These are phyloP conservation scores for Candida pseudoviswanathii DNA, from an alignment of 1,139 yeast genomes.

Conservation along the genomic window DNA sequence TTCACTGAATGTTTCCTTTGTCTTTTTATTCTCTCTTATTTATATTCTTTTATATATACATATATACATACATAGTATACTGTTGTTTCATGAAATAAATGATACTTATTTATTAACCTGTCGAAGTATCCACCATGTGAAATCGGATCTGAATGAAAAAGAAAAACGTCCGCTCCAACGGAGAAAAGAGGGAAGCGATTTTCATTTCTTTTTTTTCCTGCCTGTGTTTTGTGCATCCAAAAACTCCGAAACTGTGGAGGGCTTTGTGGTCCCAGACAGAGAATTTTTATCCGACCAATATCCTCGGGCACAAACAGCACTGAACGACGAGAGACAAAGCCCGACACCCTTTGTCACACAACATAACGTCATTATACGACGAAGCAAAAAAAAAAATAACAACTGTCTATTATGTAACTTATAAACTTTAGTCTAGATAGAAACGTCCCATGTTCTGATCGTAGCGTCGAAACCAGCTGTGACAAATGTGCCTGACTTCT, in stretches of 20 bases:
- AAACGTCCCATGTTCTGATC: slow-evolving; percentile 70
- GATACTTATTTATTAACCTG: background rate
- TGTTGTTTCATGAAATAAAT: background rate
- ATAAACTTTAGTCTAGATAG: slow-evolving; percentile 6
- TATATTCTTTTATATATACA: background rate
- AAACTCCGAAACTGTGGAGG: no score
- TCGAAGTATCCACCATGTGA: background rate
- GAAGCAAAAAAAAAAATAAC: background rate
- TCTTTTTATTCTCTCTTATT: background rate
- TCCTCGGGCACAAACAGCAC: no score
- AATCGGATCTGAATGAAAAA: background rate
- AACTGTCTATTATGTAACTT: background rate
- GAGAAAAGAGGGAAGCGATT: no score
- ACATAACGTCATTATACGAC: background rate
- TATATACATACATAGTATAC: slow-evolving; percentile 3
- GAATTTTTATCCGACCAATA: no score
- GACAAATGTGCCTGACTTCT: slow-evolving; percentile 44
- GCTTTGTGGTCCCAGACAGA: no score
- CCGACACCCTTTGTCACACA: no score
- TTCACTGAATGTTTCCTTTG: background rate
- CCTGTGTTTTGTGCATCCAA: no score
- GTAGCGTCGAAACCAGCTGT: slow-evolving; percentile 84
- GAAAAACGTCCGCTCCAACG: no score
- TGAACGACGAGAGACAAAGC: no score
- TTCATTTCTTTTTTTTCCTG: no score